These are phyloP conservation scores for Penicillium bialowiezense DNA, from an alignment of 495 filamentous ascomycete genomes.

Conservation along the genomic window DNA sequence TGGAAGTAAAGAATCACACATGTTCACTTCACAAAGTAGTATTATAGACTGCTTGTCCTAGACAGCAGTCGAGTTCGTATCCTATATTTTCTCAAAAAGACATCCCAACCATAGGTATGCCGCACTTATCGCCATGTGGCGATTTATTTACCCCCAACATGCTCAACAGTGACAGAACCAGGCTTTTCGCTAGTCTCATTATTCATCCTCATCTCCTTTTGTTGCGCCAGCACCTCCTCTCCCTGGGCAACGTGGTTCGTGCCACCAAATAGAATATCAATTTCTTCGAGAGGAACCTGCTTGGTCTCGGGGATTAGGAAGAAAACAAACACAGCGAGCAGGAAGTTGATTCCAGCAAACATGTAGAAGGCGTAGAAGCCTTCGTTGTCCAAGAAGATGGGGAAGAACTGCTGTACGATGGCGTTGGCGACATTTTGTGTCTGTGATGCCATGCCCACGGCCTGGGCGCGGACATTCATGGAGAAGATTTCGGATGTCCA, in stretches of 20 bases:
- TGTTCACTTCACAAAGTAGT: not conserved
- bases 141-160: slow-evolving; percentile 12
- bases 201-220: slow-evolving; percentile 22
- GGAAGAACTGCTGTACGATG: slow-evolving; percentile 67
- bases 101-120: not conserved
- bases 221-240: slow-evolving; percentile 33
- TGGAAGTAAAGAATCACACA: too few species aligned
- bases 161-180: slow-evolving; percentile 25
- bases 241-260: slow-evolving; percentile 57
- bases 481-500: slow-evolving; percentile 65
- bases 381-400: slow-evolving; percentile 56
- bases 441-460: slow-evolving; percentile 66
- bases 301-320: slow-evolving; percentile 77
- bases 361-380: slow-evolving; percentile 55
- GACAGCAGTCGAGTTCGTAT: not conserved
- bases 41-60: slow-evolving; percentile 6
- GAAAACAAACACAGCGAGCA: slow-evolving; percentile 68
- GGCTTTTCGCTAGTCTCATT: slow-evolving; percentile 25
- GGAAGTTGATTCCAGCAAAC: slow-evolving; percentile 52
- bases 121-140: not conserved
- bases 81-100: not conserved
- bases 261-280: slow-evolving; percentile 58
- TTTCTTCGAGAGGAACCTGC: slow-evolving; percentile 63
- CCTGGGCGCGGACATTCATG: slow-evolving; percentile 66
- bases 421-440: slow-evolving; percentile 64